Evolutionary conservation across 2,329 filamentous ascomycete genomes (phyloP), one percentile per base, ranked within the genome.

Genomic region (Pestalotiopsis sp.): DNA sequence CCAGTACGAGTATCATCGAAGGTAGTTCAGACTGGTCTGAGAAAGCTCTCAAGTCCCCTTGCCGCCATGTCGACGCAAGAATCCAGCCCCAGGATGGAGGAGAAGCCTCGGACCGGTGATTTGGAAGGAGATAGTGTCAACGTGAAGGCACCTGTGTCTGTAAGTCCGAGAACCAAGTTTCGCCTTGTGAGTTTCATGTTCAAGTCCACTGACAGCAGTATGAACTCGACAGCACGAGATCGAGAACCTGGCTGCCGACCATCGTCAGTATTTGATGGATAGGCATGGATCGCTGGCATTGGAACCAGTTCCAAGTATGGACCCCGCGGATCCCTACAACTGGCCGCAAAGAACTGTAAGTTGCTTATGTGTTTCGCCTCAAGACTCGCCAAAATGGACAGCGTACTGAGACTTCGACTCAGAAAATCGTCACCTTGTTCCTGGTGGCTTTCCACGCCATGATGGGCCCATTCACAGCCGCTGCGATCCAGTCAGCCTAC

Each of bases 361-460:
- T 49, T 73, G 20, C 27, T 23, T 12, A 14, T 20, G 25, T 6
- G 25, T 23, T 66, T n/a, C 4, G n/a, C 45, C 14, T 2, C n/a
- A 23, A 64, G 20, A 9, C 17, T 66, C 4, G 38, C 14, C 11
- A 14, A 17, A 9, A 31, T 60, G 67, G 52, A 12, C 38, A 36
- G 31, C 14, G 41, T 27, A 17, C 36, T 20, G 7, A 36, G 12
- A 20, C 17, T n/a, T n/a, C 20, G 4, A 38, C 45, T 20, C 69
- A 87, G 85, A 89, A 88, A 83, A 75, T 80, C 0, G 68, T 79
- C 67, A 88, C 89, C 69, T 77, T 90, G 0, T 68, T 83, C 12
- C 81, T 89, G 11, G 86, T 90, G 17, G 84, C 86, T 0, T 87
- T 88, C 73, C 86, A 89, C 68, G 85, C 86, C 36, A 84, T 84